These are phyloP conservation scores for Diaporthe sp. DNA, from an alignment of 2,329 filamentous ascomycete species.

Conservation along the genomic window DNA sequence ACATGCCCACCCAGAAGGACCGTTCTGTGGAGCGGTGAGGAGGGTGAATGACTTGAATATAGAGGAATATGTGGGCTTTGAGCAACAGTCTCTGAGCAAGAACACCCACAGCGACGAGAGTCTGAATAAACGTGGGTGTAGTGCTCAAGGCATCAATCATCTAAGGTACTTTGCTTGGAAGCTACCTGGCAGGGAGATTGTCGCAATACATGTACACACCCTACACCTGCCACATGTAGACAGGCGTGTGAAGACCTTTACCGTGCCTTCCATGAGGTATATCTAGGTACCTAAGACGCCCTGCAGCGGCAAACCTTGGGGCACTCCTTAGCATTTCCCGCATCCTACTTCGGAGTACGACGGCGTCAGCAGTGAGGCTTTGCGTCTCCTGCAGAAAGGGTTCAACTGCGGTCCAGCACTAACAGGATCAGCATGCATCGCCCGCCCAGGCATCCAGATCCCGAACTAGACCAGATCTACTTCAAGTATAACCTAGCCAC, in stretches of 20 bases:
- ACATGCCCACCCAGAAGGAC: not conserved
- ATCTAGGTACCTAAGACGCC: not conserved
- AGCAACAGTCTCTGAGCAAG: not conserved
- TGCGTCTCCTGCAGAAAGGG: slow-evolving; percentile 9
- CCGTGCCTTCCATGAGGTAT: slow-evolving; percentile 1
- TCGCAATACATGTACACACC: not conserved
- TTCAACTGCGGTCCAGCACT: slow-evolving; percentile 1
- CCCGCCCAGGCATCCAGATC: slow-evolving; percentile 21
- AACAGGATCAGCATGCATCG: slow-evolving; percentile 13
- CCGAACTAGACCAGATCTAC: slow-evolving; percentile 4
- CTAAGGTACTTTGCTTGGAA: not conserved
- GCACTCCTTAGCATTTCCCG: not conserved
- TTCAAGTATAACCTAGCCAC: not conserved
- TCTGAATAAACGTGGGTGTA: not conserved
- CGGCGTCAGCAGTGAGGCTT: slow-evolving; percentile 28
- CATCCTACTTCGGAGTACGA: not conserved
- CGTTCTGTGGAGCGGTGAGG: not conserved
- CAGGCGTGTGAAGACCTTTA: not conserved
- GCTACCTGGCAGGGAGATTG: not conserved
- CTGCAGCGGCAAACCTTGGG: slow-evolving; percentile 14
- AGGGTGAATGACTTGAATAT: slow-evolving; percentile 2
- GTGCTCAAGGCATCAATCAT: slow-evolving; percentile 2
- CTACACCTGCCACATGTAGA: not conserved
- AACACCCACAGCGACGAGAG: not conserved
- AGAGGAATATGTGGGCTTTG: not conserved